A percentile compares a stretch with the other conserved stretches of the same genome.
Evolutionary conservation across 208 protist genomes (phyloP).

Genomic region (Wallacemonas sp.): DNA sequence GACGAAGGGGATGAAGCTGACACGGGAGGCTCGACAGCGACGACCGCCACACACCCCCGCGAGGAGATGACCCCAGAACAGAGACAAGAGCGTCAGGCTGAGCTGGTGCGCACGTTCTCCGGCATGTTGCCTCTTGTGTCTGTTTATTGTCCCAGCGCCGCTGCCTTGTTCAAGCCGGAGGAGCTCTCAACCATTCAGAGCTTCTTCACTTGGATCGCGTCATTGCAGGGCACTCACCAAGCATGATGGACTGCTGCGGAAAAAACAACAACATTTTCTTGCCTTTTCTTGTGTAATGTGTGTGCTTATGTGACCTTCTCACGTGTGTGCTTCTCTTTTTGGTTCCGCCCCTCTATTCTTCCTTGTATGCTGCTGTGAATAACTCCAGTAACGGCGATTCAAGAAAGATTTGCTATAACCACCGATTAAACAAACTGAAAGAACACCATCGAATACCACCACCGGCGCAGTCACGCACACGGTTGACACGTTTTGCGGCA

Average conservation of each 20-base stretch:
- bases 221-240: neutral
- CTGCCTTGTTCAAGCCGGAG: conserved; percentile 14
- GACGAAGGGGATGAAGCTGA: conserved; percentile 16
- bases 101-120: conserved; percentile 15
- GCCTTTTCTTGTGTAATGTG: too few relatives aligned
- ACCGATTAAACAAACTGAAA: too few relatives aligned
- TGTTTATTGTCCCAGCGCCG: conserved; percentile 6
- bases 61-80: neutral
- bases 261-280: too few relatives aligned
- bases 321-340: conserved; percentile 16
- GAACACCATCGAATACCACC: too few relatives aligned
- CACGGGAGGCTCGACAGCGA: neutral
- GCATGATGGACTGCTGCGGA: too few relatives aligned
- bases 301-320: too few relatives aligned
- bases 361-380: too few relatives aligned
- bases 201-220: neutral
- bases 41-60: neutral
- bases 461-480: too few relatives aligned
- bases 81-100: neutral
- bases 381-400: too few relatives aligned
- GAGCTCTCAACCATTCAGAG: conserved; percentile 16
- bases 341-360: too few relatives aligned
- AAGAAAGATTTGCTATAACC: too few relatives aligned
- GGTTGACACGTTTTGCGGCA: too few relatives aligned
- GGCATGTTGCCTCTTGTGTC: conserved; percentile 20